Base-by-base conservation (phyloP, 345 rosid species). In the Populus simonii region DNA sequence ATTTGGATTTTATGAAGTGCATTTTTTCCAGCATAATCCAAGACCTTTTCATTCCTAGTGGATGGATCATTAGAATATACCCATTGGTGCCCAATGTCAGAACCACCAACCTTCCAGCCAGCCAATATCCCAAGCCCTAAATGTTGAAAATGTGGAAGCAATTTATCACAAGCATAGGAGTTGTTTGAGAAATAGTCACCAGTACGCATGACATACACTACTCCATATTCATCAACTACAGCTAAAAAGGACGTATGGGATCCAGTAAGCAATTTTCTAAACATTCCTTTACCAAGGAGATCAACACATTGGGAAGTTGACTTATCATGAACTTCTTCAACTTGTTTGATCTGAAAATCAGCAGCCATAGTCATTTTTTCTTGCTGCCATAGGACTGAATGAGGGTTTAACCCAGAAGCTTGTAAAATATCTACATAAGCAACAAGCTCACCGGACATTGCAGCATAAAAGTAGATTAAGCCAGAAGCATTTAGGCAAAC, bases 401-500 rank as follows among this genome's bases (percentile, higher is more conserved):
- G 81, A 78, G 81, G 81, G 79, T 81, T 78, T 39, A 89, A 71
- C 71, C 89, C 89, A 76, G 88, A 88, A 67, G 86, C 80, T 80
- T 81, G 82, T 75, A 86, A 74, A 79, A 92, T 82, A 89, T 96
- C 89, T 75, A 83, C 77, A 80, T 84, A 89, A 51, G 88, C 82
- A 79, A 93, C 86, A 84, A 77, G 85, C 83, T 89, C 81, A 41
- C 97, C 99, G 77, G 99, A 89, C 41, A 80, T 76, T 47, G 89
- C 86, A 79, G 78, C 88, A 84, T 91, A 91, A 71, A 92, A 87
- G 82, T 81, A 88, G 53, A 93, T 70, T 66, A 84, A 76, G 70
- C 99, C 99, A 61, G 88, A 82, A 79, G 87, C 77, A 85, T 88
- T 88, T 71, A 96, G 94, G 84, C 98, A 96, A 85, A 92, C 88